Evolutionary conservation across 1,139 yeast species (phyloP).

Genomic region (Protomyces inouyei): DNA sequence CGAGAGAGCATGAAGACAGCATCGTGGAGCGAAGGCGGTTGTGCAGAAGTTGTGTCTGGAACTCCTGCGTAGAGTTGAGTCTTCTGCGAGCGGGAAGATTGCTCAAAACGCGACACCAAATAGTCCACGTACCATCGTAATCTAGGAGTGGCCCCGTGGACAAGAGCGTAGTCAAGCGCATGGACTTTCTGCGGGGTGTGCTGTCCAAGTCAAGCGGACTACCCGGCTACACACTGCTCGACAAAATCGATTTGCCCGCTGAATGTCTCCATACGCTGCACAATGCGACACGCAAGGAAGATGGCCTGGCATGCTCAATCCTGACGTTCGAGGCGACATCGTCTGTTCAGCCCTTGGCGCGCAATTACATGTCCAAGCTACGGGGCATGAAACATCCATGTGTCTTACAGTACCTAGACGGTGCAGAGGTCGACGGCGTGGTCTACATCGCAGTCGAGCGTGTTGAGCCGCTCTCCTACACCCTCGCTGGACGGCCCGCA

Average conservation of each 20-base stretch:
- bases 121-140: too few relatives aligned
- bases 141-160: too few relatives aligned
- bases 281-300: conserved; percentile 38
- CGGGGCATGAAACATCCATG: conserved; percentile 76
- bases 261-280: conserved; percentile 34
- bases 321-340: conserved; percentile 57
- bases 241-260: conserved; percentile 31
- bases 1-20: too few relatives aligned
- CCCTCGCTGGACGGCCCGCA: conserved; percentile 42
- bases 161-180: neutral
- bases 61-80: too few relatives aligned
- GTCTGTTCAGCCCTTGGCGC: conserved; percentile 49
- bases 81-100: too few relatives aligned
- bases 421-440: conserved; percentile 55
- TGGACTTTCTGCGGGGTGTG: conserved; percentile 34
- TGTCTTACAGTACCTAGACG: conserved; percentile 61
- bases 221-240: conserved; percentile 32
- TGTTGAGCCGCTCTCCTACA: conserved; percentile 53
- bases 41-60: too few relatives aligned
- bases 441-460: conserved; percentile 75
- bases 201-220: conserved; percentile 31
- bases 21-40: too few relatives aligned
- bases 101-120: too few relatives aligned
- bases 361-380: conserved; percentile 60
- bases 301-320: conserved; percentile 47